Base-by-base conservation (phyloP, 2,329 filamentous ascomycete species). In the Colletotrichum echinochloae region DNA sequence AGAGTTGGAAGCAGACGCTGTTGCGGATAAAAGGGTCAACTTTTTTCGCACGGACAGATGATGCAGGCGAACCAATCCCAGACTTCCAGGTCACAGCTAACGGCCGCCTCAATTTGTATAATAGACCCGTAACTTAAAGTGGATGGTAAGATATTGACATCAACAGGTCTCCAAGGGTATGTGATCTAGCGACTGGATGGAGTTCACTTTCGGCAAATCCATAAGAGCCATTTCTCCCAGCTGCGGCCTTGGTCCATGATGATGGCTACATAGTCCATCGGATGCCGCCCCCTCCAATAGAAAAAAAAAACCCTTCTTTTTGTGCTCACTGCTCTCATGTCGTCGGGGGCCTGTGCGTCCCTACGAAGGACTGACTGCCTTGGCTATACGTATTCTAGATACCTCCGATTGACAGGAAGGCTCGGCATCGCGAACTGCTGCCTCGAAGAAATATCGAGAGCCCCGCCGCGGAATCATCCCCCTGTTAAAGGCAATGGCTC, bases 1-100 rank as follows among this genome's bases (percentile, higher is more conserved):
- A 30, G 35, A 20, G 16, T n/a, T 52, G 30, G 63, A 66, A 55
- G 56, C 56, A 28, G 51, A 60, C 52, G 52, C 52, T 56, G 64
- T 30, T 37, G 51, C 41, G 20, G 49, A 23, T 23, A 35, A 65
- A 55, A 69, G 18, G 39, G 52, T 18, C 55, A 54, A 54, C 20
- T 60, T 46, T 46, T 44, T 28, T 51, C 30, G 59, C 64, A 70
- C 51, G 59, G 57, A 63, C 52, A n/a, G 41, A 41, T 57, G 64
- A 59, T 51, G 64, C 67, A 62, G 57, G 37, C 44, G 37, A 67
- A 67, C 54, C 44, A 59, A 67, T 62, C 57, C 64, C 67, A 20
- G 59, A 61, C 59, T 66, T 62, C 35, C 51, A 28, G 39, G 23
- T 2, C 41, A 33, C 35, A 52, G 18, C 51, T 35, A 52, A 37